Evolutionary conservation across 2,329 filamentous ascomycete genomes (phyloP), one percentile per base, ranked within the genome.

Genomic region (Pseudogymnoascus sp.): DNA sequence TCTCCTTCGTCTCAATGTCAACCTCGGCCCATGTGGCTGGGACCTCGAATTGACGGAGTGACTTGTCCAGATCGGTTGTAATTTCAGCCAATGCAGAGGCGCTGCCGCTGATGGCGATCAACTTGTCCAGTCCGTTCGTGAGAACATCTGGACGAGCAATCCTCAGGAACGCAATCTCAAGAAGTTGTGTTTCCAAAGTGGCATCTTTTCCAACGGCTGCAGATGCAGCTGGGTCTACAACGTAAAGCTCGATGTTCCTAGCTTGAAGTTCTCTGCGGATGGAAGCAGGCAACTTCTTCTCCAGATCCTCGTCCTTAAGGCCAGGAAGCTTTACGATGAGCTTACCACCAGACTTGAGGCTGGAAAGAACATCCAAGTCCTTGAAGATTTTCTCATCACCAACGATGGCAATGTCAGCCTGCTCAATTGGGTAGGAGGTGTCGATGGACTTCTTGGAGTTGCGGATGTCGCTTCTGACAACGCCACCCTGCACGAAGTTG

Each of bases 241-340:
- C 75, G 67, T 85, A 88, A 34, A 99, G 79, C 63, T 86, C 76
- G 33, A 92, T 77, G 33, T 81, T 79, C 73, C 89, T 90, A 68
- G 84, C 79, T 59, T 84, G 82, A 57, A 96, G 74, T 12, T 81
- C 78, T 73, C 88, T 90, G 70, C 88, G 85, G 64, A 94, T 82
- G 52, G 77, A 72, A 35, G 80, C 78, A 1, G 90, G 83, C 5
- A 99, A 77, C 67, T 89, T 86, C 81, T 95, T 95, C 77, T 97
- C 92, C 5, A 92, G 72, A 34, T 96, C 91, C 45, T 95, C 92
- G 58, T 90, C 83, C 75, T 95, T 96, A 72, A 90, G 83, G 66
- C 84, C 86, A 26, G 89, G 81, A 21, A 94, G 80, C 68, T 85
- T 89, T 39, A 96, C 69, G 60, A 96, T 80, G 45, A 96, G 73